phyloP scores from a whole-genome alignment of 192 early-diverging fungal species.

The Gorgonomyces haynaldii region DNA sequence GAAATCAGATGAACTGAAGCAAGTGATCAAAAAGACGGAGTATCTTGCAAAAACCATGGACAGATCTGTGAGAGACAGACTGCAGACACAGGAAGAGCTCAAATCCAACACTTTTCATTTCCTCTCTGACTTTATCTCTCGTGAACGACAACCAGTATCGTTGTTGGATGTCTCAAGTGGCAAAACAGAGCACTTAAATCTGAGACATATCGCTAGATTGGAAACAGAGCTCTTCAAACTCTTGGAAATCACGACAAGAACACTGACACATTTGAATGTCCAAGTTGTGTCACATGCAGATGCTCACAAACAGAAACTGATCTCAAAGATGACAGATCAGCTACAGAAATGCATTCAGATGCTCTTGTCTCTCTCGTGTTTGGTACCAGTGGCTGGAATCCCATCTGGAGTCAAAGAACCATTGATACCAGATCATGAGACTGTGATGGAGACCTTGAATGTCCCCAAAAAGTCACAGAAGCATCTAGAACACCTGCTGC shows the following conservation, averaged over 20 bases:
- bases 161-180: neutral
- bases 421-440: too few species aligned
- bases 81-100: neutral
- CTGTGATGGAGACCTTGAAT: too few species aligned
- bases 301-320: too few species aligned
- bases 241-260: neutral
- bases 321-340: too few species aligned
- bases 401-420: too few species aligned
- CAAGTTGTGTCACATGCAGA: too few species aligned
- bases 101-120: neutral
- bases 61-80: neutral
- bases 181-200: slow-evolving; percentile 3
- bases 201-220: slow-evolving; percentile 9
- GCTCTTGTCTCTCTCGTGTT: too few species aligned
- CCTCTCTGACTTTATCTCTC: slow-evolving; percentile 8
- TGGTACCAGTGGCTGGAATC: too few species aligned
- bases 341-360: too few species aligned
- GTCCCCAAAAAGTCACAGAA: too few species aligned
- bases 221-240: neutral
- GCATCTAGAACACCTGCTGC: too few species aligned
- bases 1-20: neutral
- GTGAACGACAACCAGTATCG: neutral
- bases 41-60: neutral
- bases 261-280: too few species aligned
- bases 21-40: slow-evolving; percentile 1